Evolutionary conservation across 495 filamentous ascomycete species (phyloP).

Genomic region (Rhizodiscina lignyota): DNA sequence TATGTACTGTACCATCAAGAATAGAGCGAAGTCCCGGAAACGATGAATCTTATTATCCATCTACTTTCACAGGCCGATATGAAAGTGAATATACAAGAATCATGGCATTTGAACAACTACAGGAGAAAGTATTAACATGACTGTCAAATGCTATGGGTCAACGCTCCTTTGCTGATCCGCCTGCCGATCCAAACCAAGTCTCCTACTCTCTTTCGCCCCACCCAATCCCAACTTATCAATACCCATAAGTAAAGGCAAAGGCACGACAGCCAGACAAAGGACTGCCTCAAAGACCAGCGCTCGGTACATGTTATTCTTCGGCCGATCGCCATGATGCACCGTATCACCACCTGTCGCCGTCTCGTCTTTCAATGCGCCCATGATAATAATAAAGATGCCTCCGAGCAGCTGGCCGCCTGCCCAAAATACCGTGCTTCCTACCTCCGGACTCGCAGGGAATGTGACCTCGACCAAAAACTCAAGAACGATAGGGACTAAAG

Average conservation of each 20-base stretch:
- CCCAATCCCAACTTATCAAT: slow-evolving; percentile 32
- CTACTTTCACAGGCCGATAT: no score
- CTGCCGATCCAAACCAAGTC: no score
- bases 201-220: slow-evolving; percentile 33
- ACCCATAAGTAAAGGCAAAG: slow-evolving; percentile 51
- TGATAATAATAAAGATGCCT: slow-evolving; percentile 65
- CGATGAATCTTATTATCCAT: background rate
- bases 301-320: slow-evolving; percentile 51
- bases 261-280: slow-evolving; percentile 43
- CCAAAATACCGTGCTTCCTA: slow-evolving; percentile 73
- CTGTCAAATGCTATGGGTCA: no score
- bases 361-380: slow-evolving; percentile 56
- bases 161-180: slow-evolving; percentile 23
- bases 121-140: no score
- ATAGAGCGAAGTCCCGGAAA: background rate
- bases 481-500: slow-evolving; percentile 64
- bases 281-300: slow-evolving; percentile 69
- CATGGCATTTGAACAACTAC: no score
- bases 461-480: slow-evolving; percentile 80
- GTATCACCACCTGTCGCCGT: slow-evolving; percentile 1
- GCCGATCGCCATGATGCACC: slow-evolving; percentile 17
- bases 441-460: slow-evolving; percentile 74
- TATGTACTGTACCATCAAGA: background rate
- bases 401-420: slow-evolving; percentile 64
- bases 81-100: no score